Conservation (phyloP, 2,329 filamentous ascomycete species). For the Fusarium foetens region DNA sequence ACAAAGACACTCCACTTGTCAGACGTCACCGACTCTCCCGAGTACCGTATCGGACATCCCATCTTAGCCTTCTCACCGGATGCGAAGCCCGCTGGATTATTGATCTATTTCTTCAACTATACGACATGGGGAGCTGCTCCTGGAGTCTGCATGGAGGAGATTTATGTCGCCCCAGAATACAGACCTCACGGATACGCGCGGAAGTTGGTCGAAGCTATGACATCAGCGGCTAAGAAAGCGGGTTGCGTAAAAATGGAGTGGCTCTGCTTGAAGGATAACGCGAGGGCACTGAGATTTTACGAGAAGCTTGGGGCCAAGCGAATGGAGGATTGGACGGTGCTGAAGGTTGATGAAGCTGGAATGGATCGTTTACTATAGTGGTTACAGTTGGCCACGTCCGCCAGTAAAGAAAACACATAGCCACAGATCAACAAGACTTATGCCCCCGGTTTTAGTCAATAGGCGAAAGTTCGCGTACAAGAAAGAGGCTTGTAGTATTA, state of each 20-base stretch:
- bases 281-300: neutral
- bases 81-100: neutral
- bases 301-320: constrained; percentile 2
- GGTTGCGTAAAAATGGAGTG: constrained; percentile 11
- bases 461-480: too few species aligned
- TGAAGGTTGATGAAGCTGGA: constrained; percentile 1
- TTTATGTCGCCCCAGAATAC: neutral
- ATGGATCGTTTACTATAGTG: neutral
- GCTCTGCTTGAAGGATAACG: constrained; percentile 2
- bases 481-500: neutral
- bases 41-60: neutral
- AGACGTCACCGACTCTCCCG: neutral
- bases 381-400: fast-evolving
- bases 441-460: neutral
- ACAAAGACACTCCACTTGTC: neutral
- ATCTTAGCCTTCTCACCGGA: neutral
- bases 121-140: constrained; percentile 7
- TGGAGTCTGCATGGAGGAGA: constrained; percentile 8
- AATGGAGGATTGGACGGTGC: neutral
- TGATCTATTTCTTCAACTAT: constrained; percentile 13
- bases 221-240: neutral
- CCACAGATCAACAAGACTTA: too few species aligned
- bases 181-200: constrained; percentile 7
- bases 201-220: neutral
- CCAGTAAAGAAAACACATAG: neutral